phyloP scores from a whole-genome alignment of 2,329 filamentous ascomycete species.

The Colletotrichum sp. region DNA sequence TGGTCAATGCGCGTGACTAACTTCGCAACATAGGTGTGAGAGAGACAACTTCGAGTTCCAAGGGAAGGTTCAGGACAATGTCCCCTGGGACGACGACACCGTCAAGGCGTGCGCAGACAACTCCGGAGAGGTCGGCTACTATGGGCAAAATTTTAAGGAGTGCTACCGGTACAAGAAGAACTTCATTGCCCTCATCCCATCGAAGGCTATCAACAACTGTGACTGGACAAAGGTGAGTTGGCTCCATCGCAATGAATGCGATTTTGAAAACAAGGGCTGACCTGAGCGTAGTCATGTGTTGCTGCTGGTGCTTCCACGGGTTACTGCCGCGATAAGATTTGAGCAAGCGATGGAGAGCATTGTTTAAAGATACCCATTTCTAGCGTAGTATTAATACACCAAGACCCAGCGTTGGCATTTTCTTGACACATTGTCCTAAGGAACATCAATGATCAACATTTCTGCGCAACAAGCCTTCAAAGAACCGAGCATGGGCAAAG shows the following conservation, averaged over 20 bases:
- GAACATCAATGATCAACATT: neutral
- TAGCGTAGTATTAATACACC: neutral
- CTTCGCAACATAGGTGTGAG: neutral
- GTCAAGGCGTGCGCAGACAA: neutral
- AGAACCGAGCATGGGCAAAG: rapidly evolving
- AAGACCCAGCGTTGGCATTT: neutral
- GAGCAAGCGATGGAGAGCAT: neutral
- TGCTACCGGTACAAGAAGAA: neutral
- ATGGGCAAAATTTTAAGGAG: neutral
- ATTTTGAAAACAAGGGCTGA: neutral
- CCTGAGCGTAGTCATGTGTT: neutral
- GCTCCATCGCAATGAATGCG: rapidly evolving
- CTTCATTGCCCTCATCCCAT: neutral
- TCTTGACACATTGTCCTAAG: rapidly evolving
- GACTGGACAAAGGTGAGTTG: neutral
- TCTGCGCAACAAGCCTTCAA: neutral
- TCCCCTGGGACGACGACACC: neutral
- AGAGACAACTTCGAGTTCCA: neutral
- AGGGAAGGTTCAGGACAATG: neutral
- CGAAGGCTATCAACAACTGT: neutral
- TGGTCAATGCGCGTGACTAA: neutral
- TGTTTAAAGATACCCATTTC: neutral
- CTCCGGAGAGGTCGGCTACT: neutral
- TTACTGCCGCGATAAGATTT: neutral
- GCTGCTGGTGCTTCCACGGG: neutral